phyloP scores from a whole-genome alignment of 306 rosid species.

The Quercus dentata region DNA sequence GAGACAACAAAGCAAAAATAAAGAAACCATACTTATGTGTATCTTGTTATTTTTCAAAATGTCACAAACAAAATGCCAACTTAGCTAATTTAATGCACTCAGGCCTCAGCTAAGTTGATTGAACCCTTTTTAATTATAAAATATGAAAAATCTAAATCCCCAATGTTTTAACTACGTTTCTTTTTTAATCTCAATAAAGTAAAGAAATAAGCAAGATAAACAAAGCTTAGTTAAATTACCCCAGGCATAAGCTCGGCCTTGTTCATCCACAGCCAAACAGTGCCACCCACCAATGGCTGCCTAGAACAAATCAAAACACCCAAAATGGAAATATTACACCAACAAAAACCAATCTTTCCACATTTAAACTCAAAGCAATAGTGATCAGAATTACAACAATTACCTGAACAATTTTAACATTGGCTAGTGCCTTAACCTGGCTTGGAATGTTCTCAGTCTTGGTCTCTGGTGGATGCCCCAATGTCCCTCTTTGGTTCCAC shows the following conservation, averaged over 20 bases:
- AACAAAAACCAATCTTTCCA: neutral
- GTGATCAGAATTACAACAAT: neutral
- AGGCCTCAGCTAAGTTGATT: neutral
- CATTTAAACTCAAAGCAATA: neutral
- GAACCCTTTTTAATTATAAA: neutral
- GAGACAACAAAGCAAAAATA: neutral
- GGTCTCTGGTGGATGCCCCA: slow-evolving; percentile 84
- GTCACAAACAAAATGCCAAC: neutral
- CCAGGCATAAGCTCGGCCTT: slow-evolving; percentile 97
- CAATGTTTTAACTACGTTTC: neutral
- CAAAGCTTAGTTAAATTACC: slow-evolving; percentile 38
- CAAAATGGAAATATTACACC: neutral
- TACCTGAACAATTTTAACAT: slow-evolving; percentile 86
- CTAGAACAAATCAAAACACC: slow-evolving; percentile 33
- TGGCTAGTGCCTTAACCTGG: slow-evolving; percentile 84
- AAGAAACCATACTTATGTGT: neutral
- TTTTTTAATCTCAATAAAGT: neutral
- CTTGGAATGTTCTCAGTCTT: slow-evolving; percentile 88
- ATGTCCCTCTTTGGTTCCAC: slow-evolving; percentile 98
- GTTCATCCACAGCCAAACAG: slow-evolving; percentile 98
- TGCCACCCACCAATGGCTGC: slow-evolving; percentile 99
- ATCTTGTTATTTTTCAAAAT: neutral
- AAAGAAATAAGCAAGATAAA: neutral
- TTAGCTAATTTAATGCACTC: neutral
- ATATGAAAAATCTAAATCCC: neutral